Percentiles rank a stretch among this genome's conserved stretches.
Evolutionary conservation across 768 basidiomycete species (phyloP).

Genomic region (Podaxis sp.): DNA sequence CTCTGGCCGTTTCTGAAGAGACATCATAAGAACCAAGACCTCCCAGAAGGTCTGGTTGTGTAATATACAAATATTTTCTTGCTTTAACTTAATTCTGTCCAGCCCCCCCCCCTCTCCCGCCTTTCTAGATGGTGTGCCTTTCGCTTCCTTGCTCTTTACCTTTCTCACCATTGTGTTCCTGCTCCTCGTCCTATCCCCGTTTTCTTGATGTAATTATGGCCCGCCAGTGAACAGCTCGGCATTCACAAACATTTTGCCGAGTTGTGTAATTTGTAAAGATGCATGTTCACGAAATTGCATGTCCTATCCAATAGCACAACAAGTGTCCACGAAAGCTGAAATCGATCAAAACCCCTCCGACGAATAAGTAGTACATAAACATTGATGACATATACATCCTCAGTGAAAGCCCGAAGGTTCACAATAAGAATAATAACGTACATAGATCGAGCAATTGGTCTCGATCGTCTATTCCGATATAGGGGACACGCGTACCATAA

Average conservation of each 20-base stretch:
- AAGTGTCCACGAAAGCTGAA: not conserved
- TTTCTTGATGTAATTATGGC: slow-evolving; percentile 10
- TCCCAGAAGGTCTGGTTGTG: slow-evolving; percentile 6
- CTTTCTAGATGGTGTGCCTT: slow-evolving; percentile 21
- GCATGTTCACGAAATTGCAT: slow-evolving; percentile 5
- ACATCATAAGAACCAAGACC: slow-evolving; percentile 19
- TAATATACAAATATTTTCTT: slow-evolving; percentile 16
- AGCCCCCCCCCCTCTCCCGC: slow-evolving; percentile 8
- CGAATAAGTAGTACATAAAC: not conserved
- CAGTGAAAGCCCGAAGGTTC: too few species aligned
- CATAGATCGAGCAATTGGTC: too few species aligned
- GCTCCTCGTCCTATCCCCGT: slow-evolving; percentile 1
- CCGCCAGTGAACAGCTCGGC: slow-evolving; percentile 2
- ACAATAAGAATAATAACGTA: too few species aligned
- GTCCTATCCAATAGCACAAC: not conserved
- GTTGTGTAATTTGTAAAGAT: slow-evolving; percentile 8
- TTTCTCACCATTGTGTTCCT: slow-evolving; percentile 10
- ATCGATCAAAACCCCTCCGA: not conserved
- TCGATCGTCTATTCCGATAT: too few species aligned
- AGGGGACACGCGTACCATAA: too few species aligned
- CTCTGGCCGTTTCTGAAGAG: slow-evolving; percentile 13
- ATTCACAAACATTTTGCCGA: not conserved
- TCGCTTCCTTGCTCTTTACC: slow-evolving; percentile 12
- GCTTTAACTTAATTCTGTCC: slow-evolving; percentile 23
- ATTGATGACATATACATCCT: not conserved